Evolutionary conservation across 345 rosid genomes (phyloP), one percentile per base, ranked within the genome.

Genomic region (Heritiera fomes): DNA sequence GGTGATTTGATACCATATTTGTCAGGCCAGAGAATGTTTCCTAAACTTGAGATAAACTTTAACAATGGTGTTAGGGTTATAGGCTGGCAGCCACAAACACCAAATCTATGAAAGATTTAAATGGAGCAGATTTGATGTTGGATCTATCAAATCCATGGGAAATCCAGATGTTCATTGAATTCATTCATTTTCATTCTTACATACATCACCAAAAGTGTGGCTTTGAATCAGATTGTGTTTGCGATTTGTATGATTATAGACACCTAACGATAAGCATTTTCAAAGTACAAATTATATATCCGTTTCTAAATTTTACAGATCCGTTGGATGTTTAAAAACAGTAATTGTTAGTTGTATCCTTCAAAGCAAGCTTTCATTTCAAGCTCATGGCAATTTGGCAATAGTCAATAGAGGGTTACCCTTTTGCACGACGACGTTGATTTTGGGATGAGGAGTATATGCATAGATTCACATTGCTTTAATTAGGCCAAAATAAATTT

Each of bases 161-260:
- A 43, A 67, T 67, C 53, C 50, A n/a, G n/a, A 10, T 5, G 72
- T 67, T 67, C 53, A 67, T 45, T 67, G 72, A 67, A 67, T n/a
- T 43, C 72, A 43, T 67, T 67, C 72, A 32, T 28, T 58, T 58
- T 58, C 28, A 58, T 20, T 58, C 62, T 58, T 58, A n/a, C 62
- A 61, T 20, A 11, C 38, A 47, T 70, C 43, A 49, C 12, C 12
- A 28, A 28, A 47, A 23, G 18, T 32, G 1, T 71, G 32, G 75
- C 12, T 30, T 71, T 30, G 75, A 49, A 71, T 7, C 20, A 50
- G 69, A 64, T 64, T 64, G 69, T 64, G 20, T 64, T 50, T 69
- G 73, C 38, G 12, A 46, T 45, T 20, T 46, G 38, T 3, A 47
- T 69, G 56, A 71, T 52, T 52, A 15, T 52, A 23, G 59, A 71